Evolutionary conservation across 768 basidiomycete genomes (phyloP).

Genomic region (Hericium alpestre): DNA sequence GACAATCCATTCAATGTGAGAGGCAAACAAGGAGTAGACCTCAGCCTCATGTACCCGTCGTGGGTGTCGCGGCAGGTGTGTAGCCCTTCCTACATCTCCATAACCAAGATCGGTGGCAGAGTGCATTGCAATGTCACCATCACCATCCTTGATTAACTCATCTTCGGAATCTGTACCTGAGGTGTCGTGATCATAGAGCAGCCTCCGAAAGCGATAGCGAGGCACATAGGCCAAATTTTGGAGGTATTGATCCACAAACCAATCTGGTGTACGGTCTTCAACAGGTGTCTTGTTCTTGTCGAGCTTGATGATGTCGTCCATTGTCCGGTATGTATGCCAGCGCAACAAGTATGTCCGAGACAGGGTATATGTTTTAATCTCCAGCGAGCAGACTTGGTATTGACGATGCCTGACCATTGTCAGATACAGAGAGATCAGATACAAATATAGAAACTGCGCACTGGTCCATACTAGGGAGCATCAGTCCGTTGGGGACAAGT

Average conservation of each 20-base stretch:
- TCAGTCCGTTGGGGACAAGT: slow-evolving; percentile 21
- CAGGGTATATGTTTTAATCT: slow-evolving; percentile 28
- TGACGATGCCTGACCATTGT: slow-evolving; percentile 24
- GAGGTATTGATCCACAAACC: slow-evolving; percentile 37
- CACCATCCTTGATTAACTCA: neutral
- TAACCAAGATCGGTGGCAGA: neutral
- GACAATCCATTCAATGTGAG: slow-evolving; percentile 50
- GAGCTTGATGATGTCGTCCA: slow-evolving; percentile 32
- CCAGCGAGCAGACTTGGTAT: slow-evolving; percentile 38
- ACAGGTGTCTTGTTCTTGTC: slow-evolving; percentile 23
- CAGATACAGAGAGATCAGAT: neutral
- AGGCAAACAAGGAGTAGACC: slow-evolving; percentile 39
- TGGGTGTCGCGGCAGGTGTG: slow-evolving; percentile 28
- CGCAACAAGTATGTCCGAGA: slow-evolving; percentile 43
- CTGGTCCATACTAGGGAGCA: slow-evolving; percentile 22
- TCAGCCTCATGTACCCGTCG: slow-evolving; percentile 42
- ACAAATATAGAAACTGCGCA: slow-evolving; percentile 11
- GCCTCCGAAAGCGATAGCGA: slow-evolving; percentile 23
- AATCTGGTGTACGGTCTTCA: slow-evolving; percentile 34
- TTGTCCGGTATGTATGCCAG: slow-evolving; percentile 36
- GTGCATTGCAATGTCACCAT: neutral
- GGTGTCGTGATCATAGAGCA: slow-evolving; percentile 21
- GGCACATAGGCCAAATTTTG: slow-evolving; percentile 15
- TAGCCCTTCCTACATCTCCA: slow-evolving; percentile 16
- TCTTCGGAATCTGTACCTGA: slow-evolving; percentile 5